phyloP scores from a whole-genome alignment of 2,329 filamentous ascomycete genomes.

The Colletotrichum somersetense region DNA sequence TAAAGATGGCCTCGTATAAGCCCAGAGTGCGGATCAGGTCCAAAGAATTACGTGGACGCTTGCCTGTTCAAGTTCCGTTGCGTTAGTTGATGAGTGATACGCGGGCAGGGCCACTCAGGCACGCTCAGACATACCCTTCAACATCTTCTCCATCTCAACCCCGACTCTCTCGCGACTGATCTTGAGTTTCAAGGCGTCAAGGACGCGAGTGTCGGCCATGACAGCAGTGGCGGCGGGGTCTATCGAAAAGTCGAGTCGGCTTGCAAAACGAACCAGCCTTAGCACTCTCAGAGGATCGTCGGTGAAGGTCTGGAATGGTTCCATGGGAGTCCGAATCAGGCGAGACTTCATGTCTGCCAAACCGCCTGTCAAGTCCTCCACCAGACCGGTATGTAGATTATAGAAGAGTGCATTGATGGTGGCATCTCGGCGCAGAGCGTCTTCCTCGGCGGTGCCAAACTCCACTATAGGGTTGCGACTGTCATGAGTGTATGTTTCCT shows the following conservation, averaged over 20 bases:
- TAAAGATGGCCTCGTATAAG: conserved; percentile 81
- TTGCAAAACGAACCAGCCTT: conserved; percentile 90
- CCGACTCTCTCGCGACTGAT: conserved; percentile 94
- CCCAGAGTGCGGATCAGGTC: conserved; percentile 74
- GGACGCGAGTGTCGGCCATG: conserved; percentile 85
- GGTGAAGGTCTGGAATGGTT: conserved; percentile 91
- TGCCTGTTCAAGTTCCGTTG: conserved; percentile 55
- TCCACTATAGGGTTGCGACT: conserved; percentile 93
- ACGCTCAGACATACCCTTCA: conserved; percentile 68
- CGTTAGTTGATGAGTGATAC: neutral
- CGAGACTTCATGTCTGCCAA: conserved; percentile 78
- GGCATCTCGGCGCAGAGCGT: conserved; percentile 89
- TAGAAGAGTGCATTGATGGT: conserved; percentile 97
- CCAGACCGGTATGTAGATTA: conserved; percentile 81
- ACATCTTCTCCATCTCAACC: conserved; percentile 90
- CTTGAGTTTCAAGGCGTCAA: conserved; percentile 83
- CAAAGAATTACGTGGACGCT: conserved; percentile 72
- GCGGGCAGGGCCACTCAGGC: neutral
- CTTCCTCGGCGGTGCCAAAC: conserved; percentile 91
- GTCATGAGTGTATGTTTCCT: conserved; percentile 90
- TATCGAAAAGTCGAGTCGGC: conserved; percentile 83
- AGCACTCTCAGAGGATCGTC: conserved; percentile 92
- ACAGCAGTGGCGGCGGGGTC: conserved; percentile 75
- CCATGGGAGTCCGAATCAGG: conserved; percentile 86
- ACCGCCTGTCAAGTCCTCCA: conserved; percentile 91